Percentiles rank a stretch among this genome's conserved stretches.
These are phyloP conservation scores for Penicillium sp. DNA, from an alignment of 2,329 filamentous ascomycete species.

Conservation along the genomic window DNA sequence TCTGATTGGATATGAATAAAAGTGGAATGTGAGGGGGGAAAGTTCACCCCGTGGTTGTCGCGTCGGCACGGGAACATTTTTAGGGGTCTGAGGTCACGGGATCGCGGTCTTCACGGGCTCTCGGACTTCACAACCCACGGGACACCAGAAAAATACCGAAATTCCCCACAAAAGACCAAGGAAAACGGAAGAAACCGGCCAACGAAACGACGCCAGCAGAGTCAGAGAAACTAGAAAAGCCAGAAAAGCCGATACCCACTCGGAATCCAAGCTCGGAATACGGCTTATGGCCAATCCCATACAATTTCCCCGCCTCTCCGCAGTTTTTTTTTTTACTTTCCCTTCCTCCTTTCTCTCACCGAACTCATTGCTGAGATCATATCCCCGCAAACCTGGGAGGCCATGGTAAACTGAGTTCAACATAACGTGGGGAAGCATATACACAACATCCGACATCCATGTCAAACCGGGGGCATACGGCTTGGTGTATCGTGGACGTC, in stretches of 20 bases:
- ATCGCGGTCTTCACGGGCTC: background rate
- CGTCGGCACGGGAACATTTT: background rate
- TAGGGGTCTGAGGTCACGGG: background rate
- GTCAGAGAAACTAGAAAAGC: background rate
- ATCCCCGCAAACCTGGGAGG: background rate
- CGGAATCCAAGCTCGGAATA: background rate
- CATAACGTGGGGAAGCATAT: background rate
- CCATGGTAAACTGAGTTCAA: background rate
- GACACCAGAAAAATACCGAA: background rate
- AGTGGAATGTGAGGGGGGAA: background rate
- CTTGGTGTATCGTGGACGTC: background rate
- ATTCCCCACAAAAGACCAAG: background rate
- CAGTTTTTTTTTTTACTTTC: background rate
- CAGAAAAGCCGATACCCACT: background rate
- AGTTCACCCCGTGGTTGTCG: background rate
- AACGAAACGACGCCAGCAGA: background rate
- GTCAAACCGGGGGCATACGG: background rate
- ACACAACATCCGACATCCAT: background rate
- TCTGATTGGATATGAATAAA: background rate
- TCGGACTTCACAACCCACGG: background rate
- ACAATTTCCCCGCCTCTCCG: conserved; percentile 4
- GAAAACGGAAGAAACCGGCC: conserved; percentile 1
- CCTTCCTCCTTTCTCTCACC: conserved; percentile 4
- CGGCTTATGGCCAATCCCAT: background rate
- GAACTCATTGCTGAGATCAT: background rate